These are phyloP conservation scores for Ilyonectria destructans DNA, from an alignment of 2,329 filamentous ascomycete species.

Conservation along the genomic window DNA sequence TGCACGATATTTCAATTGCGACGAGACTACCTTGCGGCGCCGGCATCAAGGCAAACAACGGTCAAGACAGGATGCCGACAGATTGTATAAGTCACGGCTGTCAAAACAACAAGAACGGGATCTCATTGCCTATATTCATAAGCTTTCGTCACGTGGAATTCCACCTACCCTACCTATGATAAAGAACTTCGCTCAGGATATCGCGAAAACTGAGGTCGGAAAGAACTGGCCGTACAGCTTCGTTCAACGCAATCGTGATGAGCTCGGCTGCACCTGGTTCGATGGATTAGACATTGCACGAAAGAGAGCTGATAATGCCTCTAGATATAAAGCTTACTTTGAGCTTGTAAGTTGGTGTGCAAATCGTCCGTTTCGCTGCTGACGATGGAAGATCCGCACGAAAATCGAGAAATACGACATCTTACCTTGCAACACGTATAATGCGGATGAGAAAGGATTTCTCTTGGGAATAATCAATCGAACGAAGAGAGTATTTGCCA, in stretches of 20 bases:
- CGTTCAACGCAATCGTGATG: not conserved
- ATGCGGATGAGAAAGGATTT: too few species aligned
- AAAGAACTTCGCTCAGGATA: conserved; percentile 17
- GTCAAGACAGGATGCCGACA: conserved; percentile 12
- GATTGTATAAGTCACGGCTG: conserved; percentile 20
- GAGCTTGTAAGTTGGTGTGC: too few species aligned
- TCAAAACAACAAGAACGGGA: conserved; percentile 32
- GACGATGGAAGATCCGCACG: too few species aligned
- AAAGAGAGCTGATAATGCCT: too few species aligned
- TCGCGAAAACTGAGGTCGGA: not conserved
- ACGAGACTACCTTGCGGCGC: not conserved
- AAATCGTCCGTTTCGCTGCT: too few species aligned
- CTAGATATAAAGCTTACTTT: too few species aligned
- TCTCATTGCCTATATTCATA: conserved; percentile 33
- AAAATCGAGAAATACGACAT: too few species aligned
- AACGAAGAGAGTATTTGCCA: too few species aligned
- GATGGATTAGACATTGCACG: too few species aligned
- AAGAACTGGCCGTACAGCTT: not conserved
- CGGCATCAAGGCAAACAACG: not conserved
- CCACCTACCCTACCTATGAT: conserved; percentile 24
- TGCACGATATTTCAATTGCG: not conserved
- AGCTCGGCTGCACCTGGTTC: too few species aligned
- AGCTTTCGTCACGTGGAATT: conserved; percentile 29
- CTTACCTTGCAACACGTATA: too few species aligned
- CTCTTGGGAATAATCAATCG: conserved; percentile 22